These are phyloP conservation scores for Melaleuca quinquenervia DNA, from an alignment of 345 rosid genomes.

Conservation along the genomic window DNA sequence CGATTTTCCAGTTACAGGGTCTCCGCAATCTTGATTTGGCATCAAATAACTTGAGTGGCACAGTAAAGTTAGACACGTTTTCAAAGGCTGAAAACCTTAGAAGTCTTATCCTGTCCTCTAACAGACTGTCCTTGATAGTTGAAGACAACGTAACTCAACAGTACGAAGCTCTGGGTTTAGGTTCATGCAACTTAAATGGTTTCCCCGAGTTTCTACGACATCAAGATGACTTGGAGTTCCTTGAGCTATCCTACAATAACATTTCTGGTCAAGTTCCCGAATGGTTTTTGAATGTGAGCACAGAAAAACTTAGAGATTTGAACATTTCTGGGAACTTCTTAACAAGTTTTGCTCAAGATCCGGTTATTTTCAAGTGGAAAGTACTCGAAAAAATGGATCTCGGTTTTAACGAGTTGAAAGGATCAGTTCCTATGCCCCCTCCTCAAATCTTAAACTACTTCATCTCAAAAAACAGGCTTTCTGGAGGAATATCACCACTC, in stretches of 20 bases:
- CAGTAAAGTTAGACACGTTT: background rate
- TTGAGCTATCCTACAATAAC: constrained; percentile 4
- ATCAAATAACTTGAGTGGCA: constrained; percentile 7
- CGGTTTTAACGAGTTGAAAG: constrained; percentile 1
- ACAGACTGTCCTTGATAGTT: background rate
- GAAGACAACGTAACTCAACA: background rate
- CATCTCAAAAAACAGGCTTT: constrained; percentile 6
- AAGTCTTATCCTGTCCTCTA: background rate
- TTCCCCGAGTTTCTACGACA: constrained; percentile 8
- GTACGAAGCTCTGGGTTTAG: background rate
- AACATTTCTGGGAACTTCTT: constrained; percentile 3
- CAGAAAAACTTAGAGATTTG: accelerated
- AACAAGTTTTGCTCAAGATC: constrained; percentile 1
- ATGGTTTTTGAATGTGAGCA: constrained; percentile 1
- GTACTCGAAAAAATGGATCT: background rate
- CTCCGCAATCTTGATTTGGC: background rate
- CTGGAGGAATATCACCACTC: background rate
- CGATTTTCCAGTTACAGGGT: background rate
- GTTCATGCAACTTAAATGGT: constrained; percentile 2
- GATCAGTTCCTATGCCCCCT: constrained; percentile 6
- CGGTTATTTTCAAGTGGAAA: background rate
- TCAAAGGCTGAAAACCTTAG: background rate
- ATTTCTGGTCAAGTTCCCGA: constrained; percentile 6
- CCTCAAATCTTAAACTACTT: accelerated
- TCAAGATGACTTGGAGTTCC: background rate